phyloP scores from a whole-genome alignment of 805 yeast genomes.

The Wickerhamomyces canadensis region DNA sequence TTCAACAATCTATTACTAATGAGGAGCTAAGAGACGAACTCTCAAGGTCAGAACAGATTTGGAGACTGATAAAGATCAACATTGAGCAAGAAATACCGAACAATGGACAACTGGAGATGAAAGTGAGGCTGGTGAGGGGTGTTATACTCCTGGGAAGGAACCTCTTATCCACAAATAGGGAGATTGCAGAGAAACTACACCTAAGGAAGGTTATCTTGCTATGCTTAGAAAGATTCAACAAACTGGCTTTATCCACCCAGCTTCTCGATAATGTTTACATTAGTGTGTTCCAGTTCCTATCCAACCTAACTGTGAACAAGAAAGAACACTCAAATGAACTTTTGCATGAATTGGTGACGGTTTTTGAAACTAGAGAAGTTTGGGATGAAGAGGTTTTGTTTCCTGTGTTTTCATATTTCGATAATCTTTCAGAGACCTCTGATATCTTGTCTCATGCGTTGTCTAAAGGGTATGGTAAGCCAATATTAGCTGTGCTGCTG shows the following conservation, averaged over 20 bases:
- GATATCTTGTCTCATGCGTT: constrained; percentile 16
- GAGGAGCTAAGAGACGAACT: constrained; percentile 21
- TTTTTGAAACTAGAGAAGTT: not conserved
- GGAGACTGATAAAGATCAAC: constrained; percentile 20
- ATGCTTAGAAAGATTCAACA: not conserved
- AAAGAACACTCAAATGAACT: constrained; percentile 3
- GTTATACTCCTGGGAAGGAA: constrained; percentile 44
- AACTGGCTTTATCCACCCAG: not conserved
- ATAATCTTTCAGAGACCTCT: constrained; percentile 9
- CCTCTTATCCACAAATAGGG: constrained; percentile 31
- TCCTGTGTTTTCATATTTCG: constrained; percentile 12
- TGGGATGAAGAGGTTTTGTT: constrained; percentile 5
- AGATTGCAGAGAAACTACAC: constrained; percentile 21
- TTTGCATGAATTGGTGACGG: constrained; percentile 7
- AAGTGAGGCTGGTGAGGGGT: constrained; percentile 40
- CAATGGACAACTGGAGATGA: constrained; percentile 5
- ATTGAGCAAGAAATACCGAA: constrained; percentile 4
- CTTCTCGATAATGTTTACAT: constrained; percentile 1
- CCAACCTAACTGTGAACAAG: constrained; percentile 12
- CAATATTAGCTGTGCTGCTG: constrained; percentile 10
- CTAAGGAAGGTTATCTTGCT: constrained; percentile 4
- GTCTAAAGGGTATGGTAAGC: constrained; percentile 17
- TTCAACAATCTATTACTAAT: constrained; percentile 14
- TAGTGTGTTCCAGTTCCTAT: constrained; percentile 13
- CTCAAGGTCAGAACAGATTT: constrained; percentile 21